These are phyloP conservation scores for Nemania abortiva DNA, from an alignment of 2,329 filamentous ascomycete genomes.

Conservation along the genomic window DNA sequence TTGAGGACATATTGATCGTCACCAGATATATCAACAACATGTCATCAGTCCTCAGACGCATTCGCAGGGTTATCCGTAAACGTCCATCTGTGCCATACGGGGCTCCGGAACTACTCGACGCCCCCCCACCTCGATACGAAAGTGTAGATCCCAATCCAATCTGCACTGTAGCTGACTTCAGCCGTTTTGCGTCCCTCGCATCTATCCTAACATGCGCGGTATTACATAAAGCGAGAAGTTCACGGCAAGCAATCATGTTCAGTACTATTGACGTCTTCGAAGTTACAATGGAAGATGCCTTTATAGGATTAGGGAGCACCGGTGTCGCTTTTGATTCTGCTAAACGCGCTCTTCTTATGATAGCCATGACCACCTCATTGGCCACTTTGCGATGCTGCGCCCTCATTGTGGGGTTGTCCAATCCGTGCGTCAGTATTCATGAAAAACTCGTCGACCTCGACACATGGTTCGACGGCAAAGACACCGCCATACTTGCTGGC, in stretches of 20 bases:
- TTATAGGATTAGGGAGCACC: neutral
- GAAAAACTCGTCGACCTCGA: neutral
- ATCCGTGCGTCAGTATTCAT: too few species aligned
- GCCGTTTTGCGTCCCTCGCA: neutral
- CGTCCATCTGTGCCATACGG: too few species aligned
- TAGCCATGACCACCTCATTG: conserved; percentile 9
- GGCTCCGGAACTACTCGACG: neutral
- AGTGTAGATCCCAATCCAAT: conserved; percentile 1
- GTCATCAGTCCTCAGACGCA: neutral
- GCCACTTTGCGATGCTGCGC: neutral
- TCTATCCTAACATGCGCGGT: neutral
- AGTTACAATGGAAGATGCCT: neutral
- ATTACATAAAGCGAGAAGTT: neutral
- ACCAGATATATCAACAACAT: neutral
- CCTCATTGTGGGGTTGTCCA: neutral
- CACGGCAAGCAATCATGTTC: conserved; percentile 1
- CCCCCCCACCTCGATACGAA: neutral
- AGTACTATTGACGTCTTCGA: conserved; percentile 5
- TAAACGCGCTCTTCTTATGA: neutral
- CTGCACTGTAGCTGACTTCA: neutral
- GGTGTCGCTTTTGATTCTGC: conserved; percentile 9
- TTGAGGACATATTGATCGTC: neutral
- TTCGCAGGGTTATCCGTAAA: neutral
- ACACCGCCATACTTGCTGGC: neutral
- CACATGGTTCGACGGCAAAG: neutral